Percentiles rank a stretch among this genome's conserved stretches.
These are phyloP conservation scores for Ceratocystiopsis minuta DNA, from an alignment of 2,329 filamentous ascomycete species.

Conservation along the genomic window DNA sequence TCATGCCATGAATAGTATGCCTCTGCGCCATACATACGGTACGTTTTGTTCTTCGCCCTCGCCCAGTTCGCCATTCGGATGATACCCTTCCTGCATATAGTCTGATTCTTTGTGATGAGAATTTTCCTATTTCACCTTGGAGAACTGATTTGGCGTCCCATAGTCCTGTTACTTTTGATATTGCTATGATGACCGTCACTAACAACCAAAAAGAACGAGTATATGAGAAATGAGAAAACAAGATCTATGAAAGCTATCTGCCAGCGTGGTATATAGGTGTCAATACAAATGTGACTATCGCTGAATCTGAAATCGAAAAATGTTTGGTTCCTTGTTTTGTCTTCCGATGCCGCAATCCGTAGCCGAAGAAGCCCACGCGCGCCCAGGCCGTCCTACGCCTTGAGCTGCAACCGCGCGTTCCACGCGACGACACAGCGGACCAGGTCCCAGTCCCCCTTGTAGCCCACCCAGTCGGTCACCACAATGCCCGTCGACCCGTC, in stretches of 20 bases:
- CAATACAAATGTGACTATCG: too few relatives aligned
- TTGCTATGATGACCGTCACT: not conserved
- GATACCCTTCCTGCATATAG: constrained; percentile 27
- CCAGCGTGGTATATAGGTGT: too few relatives aligned
- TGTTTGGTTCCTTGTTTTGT: too few relatives aligned
- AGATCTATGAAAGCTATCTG: too few relatives aligned
- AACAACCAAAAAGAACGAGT: not conserved
- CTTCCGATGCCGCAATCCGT: too few relatives aligned
- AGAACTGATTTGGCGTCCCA: constrained; percentile 33
- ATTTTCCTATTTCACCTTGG: constrained; percentile 35
- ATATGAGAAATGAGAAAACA: too few relatives aligned
- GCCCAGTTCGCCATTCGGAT: constrained; percentile 17
- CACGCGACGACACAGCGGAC: constrained; percentile 75
- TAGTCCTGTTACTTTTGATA: constrained; percentile 8
- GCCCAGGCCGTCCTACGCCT: constrained; percentile 14
- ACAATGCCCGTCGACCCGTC: constrained; percentile 73
- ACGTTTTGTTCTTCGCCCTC: not conserved
- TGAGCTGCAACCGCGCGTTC: constrained; percentile 52
- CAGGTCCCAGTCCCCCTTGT: constrained; percentile 77
- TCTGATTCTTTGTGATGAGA: constrained; percentile 40
- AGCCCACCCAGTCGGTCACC: constrained; percentile 85
- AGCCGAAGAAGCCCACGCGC: too few relatives aligned
- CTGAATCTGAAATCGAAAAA: too few relatives aligned
- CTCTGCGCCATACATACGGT: not conserved
- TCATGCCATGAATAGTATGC: too few relatives aligned